These are phyloP conservation scores for Nannochloris sp. DNA, from an alignment of 139 green algal genomes.

Conservation along the genomic window DNA sequence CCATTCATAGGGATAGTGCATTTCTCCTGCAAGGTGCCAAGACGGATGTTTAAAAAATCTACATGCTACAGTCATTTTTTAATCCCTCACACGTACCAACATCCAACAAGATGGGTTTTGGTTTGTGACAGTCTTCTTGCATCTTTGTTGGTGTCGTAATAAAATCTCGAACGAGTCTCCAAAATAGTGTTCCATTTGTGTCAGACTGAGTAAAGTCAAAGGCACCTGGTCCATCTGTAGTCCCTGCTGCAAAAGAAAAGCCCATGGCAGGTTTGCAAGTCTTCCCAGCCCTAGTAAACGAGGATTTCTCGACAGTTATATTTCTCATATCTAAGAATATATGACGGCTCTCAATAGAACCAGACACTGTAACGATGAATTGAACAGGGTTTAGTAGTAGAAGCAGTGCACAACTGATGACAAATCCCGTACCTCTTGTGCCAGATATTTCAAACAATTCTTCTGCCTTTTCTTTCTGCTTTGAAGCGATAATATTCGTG, in stretches of 20 bases:
- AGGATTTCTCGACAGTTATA: conserved; percentile 30
- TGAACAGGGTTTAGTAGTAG: background rate
- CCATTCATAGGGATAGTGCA: conserved; percentile 67
- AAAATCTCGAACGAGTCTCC: conserved; percentile 52
- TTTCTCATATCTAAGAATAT: conserved; percentile 62
- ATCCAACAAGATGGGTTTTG: conserved; percentile 82
- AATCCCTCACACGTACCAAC: conserved; percentile 11
- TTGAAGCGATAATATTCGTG: conserved; percentile 52
- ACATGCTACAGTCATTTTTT: background rate
- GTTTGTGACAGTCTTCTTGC: conserved; percentile 65
- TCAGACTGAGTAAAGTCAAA: conserved; percentile 79
- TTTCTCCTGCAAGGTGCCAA: conserved; percentile 14
- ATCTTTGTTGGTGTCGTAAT: conserved; percentile 32
- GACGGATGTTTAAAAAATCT: conserved; percentile 27
- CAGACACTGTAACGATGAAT: conserved; percentile 19
- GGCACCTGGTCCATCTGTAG: conserved; percentile 72
- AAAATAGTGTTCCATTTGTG: conserved; percentile 63
- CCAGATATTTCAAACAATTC: conserved; percentile 34
- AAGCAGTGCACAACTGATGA: too few species aligned
- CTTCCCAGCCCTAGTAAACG: conserved; percentile 29
- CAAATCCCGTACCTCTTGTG: background rate
- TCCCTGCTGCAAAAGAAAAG: conserved; percentile 79
- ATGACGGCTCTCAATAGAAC: conserved; percentile 55
- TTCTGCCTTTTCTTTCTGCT: conserved; percentile 46
- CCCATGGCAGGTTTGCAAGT: conserved; percentile 75